phyloP scores from a whole-genome alignment of 1,284 basidiomycete genomes.

The Puccinia triticina region DNA sequence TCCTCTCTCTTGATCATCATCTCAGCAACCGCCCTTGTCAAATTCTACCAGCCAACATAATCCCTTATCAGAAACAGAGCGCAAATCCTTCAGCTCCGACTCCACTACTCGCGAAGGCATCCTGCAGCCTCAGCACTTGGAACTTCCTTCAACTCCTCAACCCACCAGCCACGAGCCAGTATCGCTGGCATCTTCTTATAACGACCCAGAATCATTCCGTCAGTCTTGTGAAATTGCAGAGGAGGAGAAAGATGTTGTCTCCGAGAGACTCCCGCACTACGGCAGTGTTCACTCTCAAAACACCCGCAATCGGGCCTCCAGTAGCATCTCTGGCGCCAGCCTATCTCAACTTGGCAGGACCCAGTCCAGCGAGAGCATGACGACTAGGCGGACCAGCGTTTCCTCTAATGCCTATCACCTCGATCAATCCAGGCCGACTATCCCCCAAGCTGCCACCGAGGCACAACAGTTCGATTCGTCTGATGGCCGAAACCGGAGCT shows the following conservation, averaged over 20 bases:
- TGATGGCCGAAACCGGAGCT: not conserved
- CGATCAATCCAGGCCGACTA: not conserved
- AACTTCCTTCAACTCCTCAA: not conserved
- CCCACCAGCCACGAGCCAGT: not conserved
- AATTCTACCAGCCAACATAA: not conserved
- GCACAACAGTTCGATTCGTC: not conserved
- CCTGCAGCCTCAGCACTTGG: not conserved
- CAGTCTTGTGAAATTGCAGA: constrained; percentile 2
- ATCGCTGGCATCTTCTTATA: not conserved
- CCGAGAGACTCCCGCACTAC: constrained; percentile 15
- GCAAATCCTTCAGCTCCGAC: constrained; percentile 38
- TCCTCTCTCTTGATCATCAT: not conserved
- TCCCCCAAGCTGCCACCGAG: constrained; percentile 2
- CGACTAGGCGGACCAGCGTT: constrained; percentile 10
- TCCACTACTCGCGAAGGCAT: constrained; percentile 27
- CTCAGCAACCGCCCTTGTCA: not conserved
- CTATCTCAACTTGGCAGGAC: constrained; percentile 4
- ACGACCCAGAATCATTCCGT: not conserved
- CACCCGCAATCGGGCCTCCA: constrained; percentile 27
- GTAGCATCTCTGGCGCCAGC: constrained; percentile 3
- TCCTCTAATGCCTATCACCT: constrained; percentile 7
- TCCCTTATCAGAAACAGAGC: not conserved
- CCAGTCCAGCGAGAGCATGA: constrained; percentile 26
- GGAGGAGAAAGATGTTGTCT: constrained; percentile 25
- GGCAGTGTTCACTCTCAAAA: constrained; percentile 14